Evolutionary conservation across 306 rosid genomes (phyloP), one percentile per base, ranked within the genome.

Genomic region (Argentina anserina): DNA sequence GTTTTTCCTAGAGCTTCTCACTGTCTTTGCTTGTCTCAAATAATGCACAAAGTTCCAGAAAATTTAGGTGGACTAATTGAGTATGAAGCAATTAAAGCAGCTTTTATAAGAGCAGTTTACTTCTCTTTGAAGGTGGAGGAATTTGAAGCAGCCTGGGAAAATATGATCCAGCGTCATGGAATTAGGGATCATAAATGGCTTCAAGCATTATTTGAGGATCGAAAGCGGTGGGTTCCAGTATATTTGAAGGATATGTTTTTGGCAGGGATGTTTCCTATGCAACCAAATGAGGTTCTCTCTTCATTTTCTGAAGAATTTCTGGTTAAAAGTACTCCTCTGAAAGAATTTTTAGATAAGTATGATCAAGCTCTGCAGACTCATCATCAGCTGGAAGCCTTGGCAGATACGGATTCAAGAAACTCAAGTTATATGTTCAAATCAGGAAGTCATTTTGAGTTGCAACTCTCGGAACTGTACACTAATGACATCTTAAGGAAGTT

Each of bases 1-100:
- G 97, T 90, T 74, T 86, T 90, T 68, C 93, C 93, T 13, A 83
- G 93, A 83, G 86, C 91, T 75, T 83, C 86, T 61, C 93, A 81
- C 68, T 90, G 87, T 67, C 77, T 88, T 50, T 86, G 80, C 78
- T 65, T 82, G 33, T 82, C 82, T 15, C 71, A 74, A 67, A 79
- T 90, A 62, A 85, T 88, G 86, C 83, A 74, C 42, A 81, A 79
- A 34, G 40, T 85, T 76, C 85, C 91, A 13, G 86, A 86, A 74
- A 81, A 78, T 66, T 80, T 88, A 71, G 86, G 89, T 69, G 82
- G 76, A 7, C 71, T 78, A 31, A 55, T 47, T 8, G 87, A 83
- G 63, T 81, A 75, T 64, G 90, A 84, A 71, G 87, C 77, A 26
- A 84, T 86, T 56, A 29, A 78, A 63, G 82, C 74, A 18, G 79